phyloP scores from a whole-genome alignment of 768 basidiomycete genomes.

The Pleurotus salmoneostramineus region DNA sequence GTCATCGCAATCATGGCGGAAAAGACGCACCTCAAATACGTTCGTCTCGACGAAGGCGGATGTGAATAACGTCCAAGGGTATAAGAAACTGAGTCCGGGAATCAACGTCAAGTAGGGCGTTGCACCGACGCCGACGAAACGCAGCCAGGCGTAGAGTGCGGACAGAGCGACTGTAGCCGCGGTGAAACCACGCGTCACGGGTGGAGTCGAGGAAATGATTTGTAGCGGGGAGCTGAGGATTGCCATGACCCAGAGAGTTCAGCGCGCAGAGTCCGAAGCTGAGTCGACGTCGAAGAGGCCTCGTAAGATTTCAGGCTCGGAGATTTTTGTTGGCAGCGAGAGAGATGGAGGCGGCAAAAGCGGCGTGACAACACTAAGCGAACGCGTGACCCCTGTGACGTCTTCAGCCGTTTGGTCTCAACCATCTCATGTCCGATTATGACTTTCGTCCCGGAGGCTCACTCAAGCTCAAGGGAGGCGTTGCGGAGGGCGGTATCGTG shows the following conservation, averaged over 20 bases:
- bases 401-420: constrained; percentile 8
- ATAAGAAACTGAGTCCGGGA: constrained; percentile 77
- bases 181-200: constrained; percentile 73
- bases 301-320: too few relatives aligned
- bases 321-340: too few relatives aligned
- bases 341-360: not conserved
- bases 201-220: constrained; percentile 68
- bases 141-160: constrained; percentile 60
- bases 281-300: too few relatives aligned
- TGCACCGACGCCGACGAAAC: constrained; percentile 44
- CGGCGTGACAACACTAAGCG: constrained; percentile 5
- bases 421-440: constrained; percentile 71
- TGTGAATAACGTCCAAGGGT: constrained; percentile 93
- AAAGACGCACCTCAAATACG: constrained; percentile 69
- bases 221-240: constrained; percentile 70
- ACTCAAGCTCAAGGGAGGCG: constrained; percentile 86
- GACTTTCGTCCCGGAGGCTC: constrained; percentile 82
- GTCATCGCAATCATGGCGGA: not conserved
- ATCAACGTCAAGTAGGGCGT: constrained; percentile 73
- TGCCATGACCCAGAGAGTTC: constrained; percentile 49
- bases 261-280: constrained; percentile 3
- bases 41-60: constrained; percentile 84
- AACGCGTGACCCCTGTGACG: constrained; percentile 6
- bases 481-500: constrained; percentile 71
- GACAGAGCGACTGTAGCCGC: constrained; percentile 55